phyloP scores from a whole-genome alignment of 148 eudicot genomes.

The Chenopodium quinoa region DNA sequence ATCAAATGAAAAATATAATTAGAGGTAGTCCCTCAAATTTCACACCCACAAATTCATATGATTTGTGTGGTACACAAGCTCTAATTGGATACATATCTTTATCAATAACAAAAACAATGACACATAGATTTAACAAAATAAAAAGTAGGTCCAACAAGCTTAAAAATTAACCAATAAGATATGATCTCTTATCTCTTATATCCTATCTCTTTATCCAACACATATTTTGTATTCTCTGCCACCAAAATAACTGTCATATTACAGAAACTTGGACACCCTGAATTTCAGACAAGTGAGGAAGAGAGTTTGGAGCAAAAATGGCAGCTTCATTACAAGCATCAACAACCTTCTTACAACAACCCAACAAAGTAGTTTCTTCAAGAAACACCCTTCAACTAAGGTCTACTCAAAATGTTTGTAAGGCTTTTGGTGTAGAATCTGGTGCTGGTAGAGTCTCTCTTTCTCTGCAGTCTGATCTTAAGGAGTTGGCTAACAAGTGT shows the following conservation, averaged over 20 bases:
- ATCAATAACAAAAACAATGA: slow-evolving; percentile 21
- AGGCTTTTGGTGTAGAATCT: slow-evolving; percentile 65
- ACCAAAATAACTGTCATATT: slow-evolving; percentile 41
- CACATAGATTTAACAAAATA: slow-evolving; percentile 45
- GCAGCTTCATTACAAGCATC: slow-evolving; percentile 96
- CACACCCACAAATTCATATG: not conserved
- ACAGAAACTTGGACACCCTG: slow-evolving; percentile 1
- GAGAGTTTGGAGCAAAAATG: slow-evolving; percentile 36
- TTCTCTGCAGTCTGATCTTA: slow-evolving; percentile 80
- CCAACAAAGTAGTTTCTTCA: slow-evolving; percentile 45
- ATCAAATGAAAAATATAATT: no score
- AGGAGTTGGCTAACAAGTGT: slow-evolving; percentile 81
- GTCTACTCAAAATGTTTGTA: slow-evolving; percentile 54
- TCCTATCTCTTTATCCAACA: slow-evolving; percentile 77
- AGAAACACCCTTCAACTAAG: slow-evolving; percentile 47
- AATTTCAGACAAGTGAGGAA: no score
- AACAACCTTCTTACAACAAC: slow-evolving; percentile 67
- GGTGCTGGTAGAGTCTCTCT: slow-evolving; percentile 50
- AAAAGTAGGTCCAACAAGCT: slow-evolving; percentile 28
- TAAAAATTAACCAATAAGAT: slow-evolving; percentile 52
- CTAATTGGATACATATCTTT: not conserved
- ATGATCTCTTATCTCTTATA: slow-evolving; percentile 43
- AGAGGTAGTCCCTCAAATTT: not conserved
- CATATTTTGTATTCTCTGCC: slow-evolving; percentile 31
- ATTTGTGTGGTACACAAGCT: not conserved